Base-by-base conservation (phyloP, 164 flowering plant species). In the Stephania cephalantha region DNA sequence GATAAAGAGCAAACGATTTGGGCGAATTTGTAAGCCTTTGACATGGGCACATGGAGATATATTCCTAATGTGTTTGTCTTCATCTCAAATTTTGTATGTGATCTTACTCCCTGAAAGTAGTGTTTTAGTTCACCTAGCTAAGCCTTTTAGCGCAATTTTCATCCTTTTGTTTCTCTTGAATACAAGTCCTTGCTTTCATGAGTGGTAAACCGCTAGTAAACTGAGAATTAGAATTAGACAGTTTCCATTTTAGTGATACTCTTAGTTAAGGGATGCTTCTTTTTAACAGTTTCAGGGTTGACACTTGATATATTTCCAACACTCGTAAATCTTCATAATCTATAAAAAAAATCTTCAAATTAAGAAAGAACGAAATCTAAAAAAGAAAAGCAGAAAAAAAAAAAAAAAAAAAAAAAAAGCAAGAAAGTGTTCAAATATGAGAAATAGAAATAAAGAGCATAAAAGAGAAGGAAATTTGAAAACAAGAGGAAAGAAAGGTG, bases 41-140 rank as follows among this genome's bases (percentile, higher is more conserved):
- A 89, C 96, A 52, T 95, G 99, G 99, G 77, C 89, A n/a, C 90
- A 93, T 80, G 99, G 99, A 50, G 99, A 95, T 84, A 85, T 90
- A 70, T 95, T 95, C 81, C 97, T 95, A 15, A 95, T 93, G 99
- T 95, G 97, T 74, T 90, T 95, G 63, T 87, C 99, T 31, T 93
- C 99, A 76, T 89, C 99, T 9, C 97, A 95, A 80, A 95, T 95
- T 80, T 78, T 95, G 99, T 92, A 88, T 70, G 95, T 83, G 25
- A 31, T 20, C 61, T 68, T 35, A 35, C 42, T 58, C 65, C 61
- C 22, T 45, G 46, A 18, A 58, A 58, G 8, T 58, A 5, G n/a
- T 58, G 22, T 17, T 58, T 58, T 58, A 58, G 7, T 58, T 58
- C n/a, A 15, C 20, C 13, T 58, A 58, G 17, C 20, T 58, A 20